A percentile compares a stretch with the other conserved stretches of the same genome.
Evolutionary conservation across 2,329 filamentous ascomycete genomes (phyloP).

Genomic region (Sporothrix variecibatus): DNA sequence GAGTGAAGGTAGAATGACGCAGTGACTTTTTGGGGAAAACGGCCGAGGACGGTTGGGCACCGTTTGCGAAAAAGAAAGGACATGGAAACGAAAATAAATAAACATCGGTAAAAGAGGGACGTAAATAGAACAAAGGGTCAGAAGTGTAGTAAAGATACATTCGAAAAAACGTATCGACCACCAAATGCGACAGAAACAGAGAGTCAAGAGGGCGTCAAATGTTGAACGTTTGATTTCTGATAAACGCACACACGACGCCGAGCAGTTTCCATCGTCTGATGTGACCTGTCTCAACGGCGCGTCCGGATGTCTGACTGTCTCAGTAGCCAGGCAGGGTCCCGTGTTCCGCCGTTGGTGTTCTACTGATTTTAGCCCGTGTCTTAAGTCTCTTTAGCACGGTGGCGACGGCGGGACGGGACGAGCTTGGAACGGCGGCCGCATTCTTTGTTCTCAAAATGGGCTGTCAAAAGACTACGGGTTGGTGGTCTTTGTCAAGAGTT

Average conservation of each 20-base stretch:
- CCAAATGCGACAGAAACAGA: background rate
- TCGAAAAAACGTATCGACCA: background rate
- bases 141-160: no score
- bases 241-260: no score
- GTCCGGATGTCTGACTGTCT: background rate
- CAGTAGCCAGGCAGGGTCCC: background rate
- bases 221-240: no score
- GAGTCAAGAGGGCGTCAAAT: background rate
- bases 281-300: background rate
- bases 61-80: background rate
- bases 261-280: background rate
- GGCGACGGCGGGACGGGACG: constrained; percentile 20
- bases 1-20: background rate
- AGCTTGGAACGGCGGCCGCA: constrained; percentile 6
- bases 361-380: background rate
- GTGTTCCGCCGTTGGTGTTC: background rate
- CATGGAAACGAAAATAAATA: background rate
- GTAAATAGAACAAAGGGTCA: background rate
- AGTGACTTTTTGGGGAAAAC: background rate
- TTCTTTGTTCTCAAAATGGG: constrained; percentile 16
- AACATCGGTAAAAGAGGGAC: background rate
- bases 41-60: background rate
- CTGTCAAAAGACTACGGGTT: background rate
- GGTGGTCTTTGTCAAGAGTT: background rate
- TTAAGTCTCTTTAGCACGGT: constrained; percentile 9